Evolutionary conservation across 345 rosid species (phyloP), one percentile per base, ranked within the genome.

Genomic region (Diplotaxis tenuifolia): DNA sequence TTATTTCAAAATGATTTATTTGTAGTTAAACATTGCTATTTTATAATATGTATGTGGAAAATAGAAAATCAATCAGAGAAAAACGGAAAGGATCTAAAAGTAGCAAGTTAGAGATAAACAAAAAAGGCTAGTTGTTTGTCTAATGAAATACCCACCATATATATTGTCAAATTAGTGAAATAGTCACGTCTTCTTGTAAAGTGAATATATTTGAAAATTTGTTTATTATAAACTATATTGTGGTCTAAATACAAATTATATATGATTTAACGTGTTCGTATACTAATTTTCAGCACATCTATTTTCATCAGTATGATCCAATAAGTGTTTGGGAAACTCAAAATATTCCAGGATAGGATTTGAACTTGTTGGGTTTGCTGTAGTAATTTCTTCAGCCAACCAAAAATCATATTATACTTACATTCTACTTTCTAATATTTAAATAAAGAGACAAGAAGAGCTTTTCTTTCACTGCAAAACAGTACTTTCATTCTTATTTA

Each of bases 391-490:
- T 56, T 56, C 67, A 58, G 67, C 47, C 61, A 31, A 57, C 9
- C 72, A 74, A 45, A 11, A 65, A 3, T 42, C 52, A 34, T 65
- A 65, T 66, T 29, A 27, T 31, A 55, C 10, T 42, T 40, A 7
- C 62, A 49, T 16, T 74, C 53, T 58, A 19, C 59, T 21, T 74
- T 67, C 28, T 49, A 67, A 16, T 74, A 32, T 60, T 31, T 59
- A 67, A 67, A 68, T 68, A 9, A 68, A 27, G 62, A 75, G 68
- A 67, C 73, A 74, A 60, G n/a, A 40, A 68, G 73, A 25, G 49
- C 73, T 68, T 75, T 61, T 36, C 19, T 38, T 60, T 36, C 68
- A 9, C 73, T 68, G 68, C 78, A 61, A 68, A 25, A 67, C 56
- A 67, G 73, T 68, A 75, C 68, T 59, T 73, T 23, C 67, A 50